Evolutionary conservation across 176 grass and related monocot species (phyloP).

Genomic region (Saccharum officinarum): DNA sequence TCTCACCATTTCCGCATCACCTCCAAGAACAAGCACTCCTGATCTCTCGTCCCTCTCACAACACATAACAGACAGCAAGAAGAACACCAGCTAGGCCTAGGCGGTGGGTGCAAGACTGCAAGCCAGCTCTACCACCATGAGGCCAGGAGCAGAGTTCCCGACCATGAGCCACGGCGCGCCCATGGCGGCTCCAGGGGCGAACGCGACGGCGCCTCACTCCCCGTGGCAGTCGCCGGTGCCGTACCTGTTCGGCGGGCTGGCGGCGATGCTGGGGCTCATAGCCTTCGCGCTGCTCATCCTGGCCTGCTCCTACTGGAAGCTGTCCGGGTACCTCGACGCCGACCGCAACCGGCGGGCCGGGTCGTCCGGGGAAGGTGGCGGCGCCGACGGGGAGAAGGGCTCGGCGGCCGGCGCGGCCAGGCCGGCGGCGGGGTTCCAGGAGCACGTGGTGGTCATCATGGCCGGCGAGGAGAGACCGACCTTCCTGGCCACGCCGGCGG

Average conservation of each 20-base stretch:
- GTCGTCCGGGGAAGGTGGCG: not conserved
- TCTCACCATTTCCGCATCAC: constrained; percentile 38
- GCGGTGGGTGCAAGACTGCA: not conserved
- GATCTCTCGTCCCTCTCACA: not conserved
- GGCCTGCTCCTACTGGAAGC: constrained; percentile 92
- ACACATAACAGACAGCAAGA: not conserved
- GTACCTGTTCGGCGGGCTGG: constrained; percentile 83
- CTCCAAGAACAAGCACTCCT: not conserved
- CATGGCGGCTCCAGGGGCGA: constrained; percentile 20
- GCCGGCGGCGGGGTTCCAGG: constrained; percentile 10
- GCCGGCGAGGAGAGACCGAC: constrained; percentile 69
- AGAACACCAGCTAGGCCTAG: not conserved
- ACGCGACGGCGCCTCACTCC: constrained; percentile 50
- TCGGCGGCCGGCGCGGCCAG: constrained; percentile 15
- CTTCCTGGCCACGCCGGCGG: constrained; percentile 56
- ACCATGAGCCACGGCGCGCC: constrained; percentile 33
- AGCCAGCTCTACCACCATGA: constrained; percentile 34
- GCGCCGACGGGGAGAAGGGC: constrained; percentile 23
- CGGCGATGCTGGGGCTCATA: constrained; percentile 84
- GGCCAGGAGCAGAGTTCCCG: constrained; percentile 45
- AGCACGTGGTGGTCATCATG: constrained; percentile 76
- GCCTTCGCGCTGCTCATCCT: constrained; percentile 91
- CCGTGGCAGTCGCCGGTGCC: constrained; percentile 86
- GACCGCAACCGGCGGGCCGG: constrained; percentile 18
- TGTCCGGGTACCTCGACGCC: constrained; percentile 66